Percentiles rank a stretch among this genome's conserved stretches.
Conservation (phyloP, 257 asterid genomes). For the Asclepias syriaca region DNA sequence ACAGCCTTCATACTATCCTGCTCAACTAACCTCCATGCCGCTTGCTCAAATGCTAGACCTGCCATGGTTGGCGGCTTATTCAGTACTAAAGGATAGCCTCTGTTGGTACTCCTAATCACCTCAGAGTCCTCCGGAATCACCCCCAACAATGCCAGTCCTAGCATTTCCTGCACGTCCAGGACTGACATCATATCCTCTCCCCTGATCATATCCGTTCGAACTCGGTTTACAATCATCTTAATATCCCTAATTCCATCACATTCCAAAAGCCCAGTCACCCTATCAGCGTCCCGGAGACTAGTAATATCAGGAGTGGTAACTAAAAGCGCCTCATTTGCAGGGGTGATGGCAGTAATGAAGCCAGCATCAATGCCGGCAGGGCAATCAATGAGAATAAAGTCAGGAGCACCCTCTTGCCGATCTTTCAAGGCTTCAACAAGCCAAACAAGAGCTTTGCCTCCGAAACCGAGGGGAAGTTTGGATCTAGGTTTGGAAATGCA, state of each 20-base stretch:
- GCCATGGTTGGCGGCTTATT: conserved; percentile 95
- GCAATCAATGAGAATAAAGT: conserved; percentile 80
- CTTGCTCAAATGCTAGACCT: conserved; percentile 94
- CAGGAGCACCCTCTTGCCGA: conserved; percentile 73
- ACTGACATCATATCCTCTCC: conserved; percentile 99
- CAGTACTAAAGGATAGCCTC: conserved; percentile 85
- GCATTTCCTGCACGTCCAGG: conserved; percentile 89
- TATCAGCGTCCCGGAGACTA: conserved; percentile 81
- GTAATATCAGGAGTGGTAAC: conserved; percentile 96
- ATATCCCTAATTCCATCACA: conserved; percentile 95
- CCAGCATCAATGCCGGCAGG: conserved; percentile 98
- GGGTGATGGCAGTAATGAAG: conserved; percentile 89
- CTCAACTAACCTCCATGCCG: conserved; percentile 97
- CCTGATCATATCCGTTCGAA: conserved; percentile 87
- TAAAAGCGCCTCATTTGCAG: conserved; percentile 89
- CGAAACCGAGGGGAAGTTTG: conserved; percentile 82
- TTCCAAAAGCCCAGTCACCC: conserved; percentile 85
- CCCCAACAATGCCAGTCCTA: conserved; percentile 84
- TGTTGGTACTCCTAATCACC: conserved; percentile 86
- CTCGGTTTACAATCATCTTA: conserved; percentile 94
- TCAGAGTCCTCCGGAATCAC: conserved; percentile 91
- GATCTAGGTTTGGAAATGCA: conserved; percentile 96
- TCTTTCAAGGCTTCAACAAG: conserved; percentile 79
- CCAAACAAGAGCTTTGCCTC: conserved; percentile 91
- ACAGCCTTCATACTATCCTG: conserved; percentile 98